Evolutionary conservation across 75 land plant species (phyloP), one percentile per base, ranked within the genome.

Genomic region (Pseudotsuga menziesii): DNA sequence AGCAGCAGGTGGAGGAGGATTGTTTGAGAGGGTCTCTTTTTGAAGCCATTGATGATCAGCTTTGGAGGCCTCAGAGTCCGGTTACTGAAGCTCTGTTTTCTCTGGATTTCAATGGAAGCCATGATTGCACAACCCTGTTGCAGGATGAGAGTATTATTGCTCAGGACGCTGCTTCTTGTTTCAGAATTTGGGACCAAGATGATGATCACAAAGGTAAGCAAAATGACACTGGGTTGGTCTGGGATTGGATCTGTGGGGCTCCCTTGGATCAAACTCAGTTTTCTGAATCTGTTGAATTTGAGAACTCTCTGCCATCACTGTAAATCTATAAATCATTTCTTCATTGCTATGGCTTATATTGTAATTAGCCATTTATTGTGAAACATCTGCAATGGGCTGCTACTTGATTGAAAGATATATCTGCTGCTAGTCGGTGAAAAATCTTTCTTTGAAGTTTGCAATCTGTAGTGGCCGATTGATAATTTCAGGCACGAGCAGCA

Each of bases 281-380:
- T 23, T 19, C 67, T 32, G 67, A 32, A 63, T 63, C 67, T 29
- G 36, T 63, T 63, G 67, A 63, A 29, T 63, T 63, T 15, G 16
- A 63, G 67, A 19, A 15, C 7, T 63, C 67, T 29, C 27, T 35
- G 17, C 67, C 67, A 63, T 63, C 67, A 14, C 67, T 63, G 67
- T 32, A 32, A 63, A 5, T 27, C 16, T 44, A 44, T 29, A 29
- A 29, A 0, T 29, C 32, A 29, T 29, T 29, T 29, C 32, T 29
- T 1, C 32, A 29, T 29, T 0, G 32, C 1, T 29, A 29, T 29
- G 32, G 32, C 32, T 29, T 29, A 29, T 29, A 29, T 29, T 29
- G 32, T 29, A 29, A 29, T 29, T 29, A 29, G 32, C 32, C 32
- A 29, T 29, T 29, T 29, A 1, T 29, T 29, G 32, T 29, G 32